Percentiles rank a stretch among this genome's conserved stretches.
phyloP scores from a whole-genome alignment of 2,329 filamentous ascomycete genomes.

The Stromatinia cepivora region DNA sequence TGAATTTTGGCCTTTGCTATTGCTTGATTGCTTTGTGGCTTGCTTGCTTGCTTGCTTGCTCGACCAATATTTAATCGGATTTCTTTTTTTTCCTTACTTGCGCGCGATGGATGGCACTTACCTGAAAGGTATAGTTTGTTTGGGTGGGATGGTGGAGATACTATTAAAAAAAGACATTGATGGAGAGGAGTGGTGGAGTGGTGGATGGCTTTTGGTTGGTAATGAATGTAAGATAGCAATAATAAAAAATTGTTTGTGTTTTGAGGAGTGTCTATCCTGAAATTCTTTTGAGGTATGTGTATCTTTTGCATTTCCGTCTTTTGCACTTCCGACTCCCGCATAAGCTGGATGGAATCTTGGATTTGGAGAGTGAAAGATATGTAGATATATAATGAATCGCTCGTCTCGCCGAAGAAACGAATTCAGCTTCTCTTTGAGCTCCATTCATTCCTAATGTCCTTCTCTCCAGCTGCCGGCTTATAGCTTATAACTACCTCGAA shows the following conservation, averaged over 20 bases:
- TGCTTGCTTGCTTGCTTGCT: too few relatives aligned
- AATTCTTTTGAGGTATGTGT: too few relatives aligned
- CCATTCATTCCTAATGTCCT: too few relatives aligned
- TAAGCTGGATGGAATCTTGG: too few relatives aligned
- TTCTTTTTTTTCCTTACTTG: not conserved
- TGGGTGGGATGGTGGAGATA: slow-evolving; percentile 11
- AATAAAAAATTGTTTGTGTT: not conserved
- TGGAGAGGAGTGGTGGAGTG: not conserved
- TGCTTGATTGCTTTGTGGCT: slow-evolving; percentile 7
- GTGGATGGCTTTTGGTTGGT: not conserved
- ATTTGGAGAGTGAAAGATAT: too few relatives aligned
- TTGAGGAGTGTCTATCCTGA: not conserved
- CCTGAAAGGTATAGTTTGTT: slow-evolving; percentile 6
- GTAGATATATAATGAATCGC: too few relatives aligned
- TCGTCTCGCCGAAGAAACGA: too few relatives aligned
- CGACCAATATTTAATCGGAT: not conserved
- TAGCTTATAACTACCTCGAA: too few relatives aligned
- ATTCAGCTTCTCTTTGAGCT: too few relatives aligned
- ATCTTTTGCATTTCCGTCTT: too few relatives aligned
- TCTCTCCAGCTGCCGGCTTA: too few relatives aligned
- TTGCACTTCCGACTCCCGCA: too few relatives aligned
- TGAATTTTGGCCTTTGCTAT: slow-evolving; percentile 16
- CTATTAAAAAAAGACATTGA: slow-evolving; percentile 1
- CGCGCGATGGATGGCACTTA: not conserved
- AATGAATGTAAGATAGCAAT: slow-evolving; percentile 4